A percentile compares a stretch with the other conserved stretches of the same genome.
phyloP scores from a whole-genome alignment of 352 stramenopile genomes.

The Pythium sukuiense region DNA sequence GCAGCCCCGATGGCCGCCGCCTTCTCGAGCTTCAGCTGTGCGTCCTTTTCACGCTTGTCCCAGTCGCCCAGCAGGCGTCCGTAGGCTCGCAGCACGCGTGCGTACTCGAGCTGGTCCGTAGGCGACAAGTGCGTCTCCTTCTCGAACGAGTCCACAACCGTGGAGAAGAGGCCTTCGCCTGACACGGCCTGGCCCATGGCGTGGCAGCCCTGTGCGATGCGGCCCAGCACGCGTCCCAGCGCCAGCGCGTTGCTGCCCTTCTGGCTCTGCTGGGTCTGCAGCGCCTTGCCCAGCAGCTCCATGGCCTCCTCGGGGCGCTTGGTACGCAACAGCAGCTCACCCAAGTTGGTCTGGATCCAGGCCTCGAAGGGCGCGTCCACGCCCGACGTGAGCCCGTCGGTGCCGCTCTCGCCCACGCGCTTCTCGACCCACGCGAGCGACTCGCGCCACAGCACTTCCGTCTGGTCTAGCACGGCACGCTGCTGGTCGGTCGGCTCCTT shows the following conservation, averaged over 20 bases:
- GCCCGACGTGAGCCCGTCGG: slow-evolving; percentile 49
- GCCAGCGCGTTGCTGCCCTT: slow-evolving; percentile 52
- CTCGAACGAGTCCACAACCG: slow-evolving; percentile 67
- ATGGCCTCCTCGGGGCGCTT: slow-evolving; percentile 67
- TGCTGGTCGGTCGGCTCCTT: slow-evolving; percentile 42
- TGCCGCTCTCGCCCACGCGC: slow-evolving; percentile 38
- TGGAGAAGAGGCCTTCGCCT: slow-evolving; percentile 69
- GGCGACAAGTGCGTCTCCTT: slow-evolving; percentile 51
- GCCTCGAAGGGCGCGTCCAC: slow-evolving; percentile 62
- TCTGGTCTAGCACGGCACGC: slow-evolving; percentile 53
- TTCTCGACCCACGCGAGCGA: slow-evolving; percentile 64
- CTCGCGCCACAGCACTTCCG: slow-evolving; percentile 70
- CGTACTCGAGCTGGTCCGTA: slow-evolving; percentile 68
- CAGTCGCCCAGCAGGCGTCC: slow-evolving; percentile 31
- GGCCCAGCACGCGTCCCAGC: slow-evolving; percentile 61
- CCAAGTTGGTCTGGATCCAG: slow-evolving; percentile 71
- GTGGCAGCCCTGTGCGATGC: slow-evolving; percentile 71
- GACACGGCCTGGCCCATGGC: slow-evolving; percentile 64
- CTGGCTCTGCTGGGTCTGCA: slow-evolving; percentile 56
- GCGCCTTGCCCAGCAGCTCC: slow-evolving; percentile 65
- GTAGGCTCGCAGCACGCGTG: slow-evolving; percentile 58
- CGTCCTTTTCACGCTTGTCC: slow-evolving; percentile 35
- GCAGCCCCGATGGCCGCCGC: slow-evolving; percentile 22
- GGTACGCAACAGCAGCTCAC: slow-evolving; percentile 58
- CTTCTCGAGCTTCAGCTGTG: slow-evolving; percentile 25